These are phyloP conservation scores for Atkinsonella hypoxylon DNA, from an alignment of 2,329 filamentous ascomycete species.

Conservation along the genomic window DNA sequence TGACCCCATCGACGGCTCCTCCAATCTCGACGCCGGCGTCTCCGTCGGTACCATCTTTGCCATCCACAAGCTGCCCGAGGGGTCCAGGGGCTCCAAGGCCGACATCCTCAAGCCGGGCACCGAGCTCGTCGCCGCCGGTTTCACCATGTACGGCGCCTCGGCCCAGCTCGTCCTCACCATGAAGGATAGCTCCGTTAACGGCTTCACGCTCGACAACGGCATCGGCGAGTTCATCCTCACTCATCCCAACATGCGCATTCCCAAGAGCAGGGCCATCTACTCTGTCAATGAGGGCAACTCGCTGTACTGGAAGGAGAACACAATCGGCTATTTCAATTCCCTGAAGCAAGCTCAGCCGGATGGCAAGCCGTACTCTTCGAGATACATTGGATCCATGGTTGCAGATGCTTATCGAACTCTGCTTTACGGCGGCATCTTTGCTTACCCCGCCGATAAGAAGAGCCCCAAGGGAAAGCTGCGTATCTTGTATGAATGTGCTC, in stretches of 20 bases:
- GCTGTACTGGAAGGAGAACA: slow-evolving; percentile 84
- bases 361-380: slow-evolving; percentile 83
- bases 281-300: slow-evolving; percentile 98
- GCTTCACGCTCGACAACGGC: slow-evolving; percentile 93
- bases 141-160: slow-evolving; percentile 99
- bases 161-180: slow-evolving; percentile 95
- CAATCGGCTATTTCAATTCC: slow-evolving; percentile 78
- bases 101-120: slow-evolving; percentile 84
- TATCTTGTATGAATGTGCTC: slow-evolving; percentile 95
- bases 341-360: slow-evolving; percentile 67
- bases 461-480: slow-evolving; percentile 95
- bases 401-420: slow-evolving; percentile 94
- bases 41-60: slow-evolving; percentile 97
- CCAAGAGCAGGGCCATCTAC: slow-evolving; percentile 75
- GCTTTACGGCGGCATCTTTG: slow-evolving; percentile 92
- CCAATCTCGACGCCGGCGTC: slow-evolving; percentile 94
- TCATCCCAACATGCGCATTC: slow-evolving; percentile 87
- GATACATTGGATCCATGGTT: slow-evolving; percentile 98
- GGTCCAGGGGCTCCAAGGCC: slow-evolving; percentile 61
- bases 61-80: slow-evolving; percentile 79
- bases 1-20: slow-evolving; percentile 95
- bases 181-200: slow-evolving; percentile 84
- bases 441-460: slow-evolving; percentile 96
- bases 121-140: slow-evolving; percentile 87
- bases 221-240: slow-evolving; percentile 98